Evolutionary conservation across 768 basidiomycete genomes (phyloP), one percentile per base, ranked within the genome.

Genomic region (Trametes cingulata): DNA sequence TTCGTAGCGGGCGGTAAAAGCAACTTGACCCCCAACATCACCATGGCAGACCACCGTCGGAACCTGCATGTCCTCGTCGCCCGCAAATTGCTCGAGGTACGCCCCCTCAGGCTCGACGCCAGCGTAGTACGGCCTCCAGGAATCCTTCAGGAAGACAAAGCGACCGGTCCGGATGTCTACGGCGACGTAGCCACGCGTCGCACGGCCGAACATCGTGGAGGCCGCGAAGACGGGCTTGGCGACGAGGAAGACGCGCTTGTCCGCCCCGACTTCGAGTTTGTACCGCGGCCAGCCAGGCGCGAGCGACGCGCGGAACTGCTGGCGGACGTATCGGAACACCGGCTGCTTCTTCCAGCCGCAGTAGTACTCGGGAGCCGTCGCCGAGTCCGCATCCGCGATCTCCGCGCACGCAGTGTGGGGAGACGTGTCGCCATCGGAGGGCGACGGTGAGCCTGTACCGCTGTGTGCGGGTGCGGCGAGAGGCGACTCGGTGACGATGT

Each of bases 121-220:
- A 2, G 4, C 13, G 7, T 52, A 55, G 36, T 14, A 53, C 1
- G 39, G 39, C 7, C 60, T 41, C 64, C 64, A 65, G 6, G 48
- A 51, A 52, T 65, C 64, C 54, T 62, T 62, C 25, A 65, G 22
- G 39, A 59, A 65, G 24, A 52, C 57, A 19, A 65, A 53, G 14
- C 46, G 36, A 14, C 46, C 24, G 17, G 36, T 29, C 20, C 4
- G 3, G 36, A 59, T 22, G 41, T 65, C 58, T 47, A 45, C 40
- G 0, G 61, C 64, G 20, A 65, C 39, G 24, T 65, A 62, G 19
- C 64, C 56, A 15, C 60, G 47, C 1, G 54, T 61, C 8, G 40
- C 60, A 25, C 60, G 60, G 17, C 60, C 40, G 14, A 53, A 40
- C 52, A 60, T 29, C 15, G 52, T 19, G 24, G 15, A 25, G 10